These are phyloP conservation scores for Eucalyptus erythrocorys DNA, from an alignment of 345 rosid species.

Conservation along the genomic window DNA sequence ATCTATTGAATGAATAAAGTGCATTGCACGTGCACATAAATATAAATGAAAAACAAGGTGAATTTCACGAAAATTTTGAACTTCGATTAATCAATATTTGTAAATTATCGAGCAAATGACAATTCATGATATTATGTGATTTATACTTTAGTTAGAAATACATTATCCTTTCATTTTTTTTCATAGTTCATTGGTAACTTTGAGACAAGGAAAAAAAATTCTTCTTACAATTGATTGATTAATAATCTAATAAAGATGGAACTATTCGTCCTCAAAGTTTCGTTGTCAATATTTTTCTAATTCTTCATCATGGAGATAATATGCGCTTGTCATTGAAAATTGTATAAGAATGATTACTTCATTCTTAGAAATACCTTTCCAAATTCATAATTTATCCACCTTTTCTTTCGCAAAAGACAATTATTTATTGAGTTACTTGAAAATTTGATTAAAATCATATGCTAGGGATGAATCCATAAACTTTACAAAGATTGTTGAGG, in stretches of 20 bases:
- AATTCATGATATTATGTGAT: neutral
- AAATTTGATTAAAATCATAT: neutral
- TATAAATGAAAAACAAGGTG: neutral
- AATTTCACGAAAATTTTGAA: neutral
- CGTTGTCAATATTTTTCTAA: neutral
- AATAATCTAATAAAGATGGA: no score
- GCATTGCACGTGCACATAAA: neutral
- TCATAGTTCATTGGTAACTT: neutral
- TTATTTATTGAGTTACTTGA: neutral
- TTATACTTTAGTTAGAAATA: neutral
- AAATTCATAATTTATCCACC: neutral
- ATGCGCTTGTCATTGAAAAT: neutral
- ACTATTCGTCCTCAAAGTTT: neutral
- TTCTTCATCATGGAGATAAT: neutral
- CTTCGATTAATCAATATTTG: neutral
- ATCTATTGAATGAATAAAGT: fast-evolving
- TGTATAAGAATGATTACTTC: neutral
- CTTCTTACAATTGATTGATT: no score
- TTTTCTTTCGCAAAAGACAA: neutral
- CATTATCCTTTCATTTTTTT: neutral
- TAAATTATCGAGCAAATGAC: neutral
- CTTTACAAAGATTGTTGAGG: neutral
- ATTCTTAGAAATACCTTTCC: neutral
- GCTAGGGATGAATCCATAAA: neutral
- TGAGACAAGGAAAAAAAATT: neutral